Conservation (phyloP, 768 basidiomycete genomes). For the Pseudohyphozyma bogoriensis region DNA sequence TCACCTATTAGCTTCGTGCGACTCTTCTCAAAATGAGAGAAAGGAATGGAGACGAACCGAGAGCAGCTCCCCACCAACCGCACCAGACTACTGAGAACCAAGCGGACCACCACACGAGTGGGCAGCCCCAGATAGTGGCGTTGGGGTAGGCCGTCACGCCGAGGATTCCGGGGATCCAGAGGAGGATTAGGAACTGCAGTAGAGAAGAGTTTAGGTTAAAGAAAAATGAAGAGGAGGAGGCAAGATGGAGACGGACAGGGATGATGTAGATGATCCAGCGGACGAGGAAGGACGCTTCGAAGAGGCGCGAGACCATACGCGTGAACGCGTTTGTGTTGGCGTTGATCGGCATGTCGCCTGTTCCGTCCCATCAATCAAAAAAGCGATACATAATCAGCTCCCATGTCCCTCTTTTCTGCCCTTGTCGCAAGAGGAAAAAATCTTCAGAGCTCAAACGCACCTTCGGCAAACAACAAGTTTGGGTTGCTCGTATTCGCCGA, state of each 20-base stretch:
- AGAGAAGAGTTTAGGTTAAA: too few relatives aligned
- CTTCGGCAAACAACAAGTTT: conserved; percentile 27
- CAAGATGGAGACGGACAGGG: conserved; percentile 59
- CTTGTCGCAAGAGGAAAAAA: too few relatives aligned
- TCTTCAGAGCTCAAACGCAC: background rate
- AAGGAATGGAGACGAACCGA: conserved; percentile 36
- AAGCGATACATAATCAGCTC: background rate
- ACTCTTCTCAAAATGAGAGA: background rate
- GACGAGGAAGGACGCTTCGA: conserved; percentile 32
- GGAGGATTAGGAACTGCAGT: too few relatives aligned
- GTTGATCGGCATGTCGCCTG: background rate
- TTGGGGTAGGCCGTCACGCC: conserved; percentile 48
- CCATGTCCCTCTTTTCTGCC: background rate
- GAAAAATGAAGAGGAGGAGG: too few relatives aligned
- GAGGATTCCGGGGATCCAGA: conserved; percentile 69
- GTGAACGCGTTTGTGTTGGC: conserved; percentile 17
- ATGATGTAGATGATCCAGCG: conserved; percentile 53
- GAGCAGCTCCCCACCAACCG: conserved; percentile 76
- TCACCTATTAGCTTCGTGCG: conserved; percentile 1
- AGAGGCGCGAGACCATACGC: conserved; percentile 11
- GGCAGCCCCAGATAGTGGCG: conserved; percentile 46
- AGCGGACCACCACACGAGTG: conserved; percentile 39
- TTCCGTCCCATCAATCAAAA: background rate
- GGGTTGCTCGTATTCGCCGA: conserved; percentile 17
- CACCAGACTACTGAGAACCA: conserved; percentile 73